These are phyloP conservation scores for Aplosporella prunicola DNA, from an alignment of 2,329 filamentous ascomycete species.

Conservation along the genomic window DNA sequence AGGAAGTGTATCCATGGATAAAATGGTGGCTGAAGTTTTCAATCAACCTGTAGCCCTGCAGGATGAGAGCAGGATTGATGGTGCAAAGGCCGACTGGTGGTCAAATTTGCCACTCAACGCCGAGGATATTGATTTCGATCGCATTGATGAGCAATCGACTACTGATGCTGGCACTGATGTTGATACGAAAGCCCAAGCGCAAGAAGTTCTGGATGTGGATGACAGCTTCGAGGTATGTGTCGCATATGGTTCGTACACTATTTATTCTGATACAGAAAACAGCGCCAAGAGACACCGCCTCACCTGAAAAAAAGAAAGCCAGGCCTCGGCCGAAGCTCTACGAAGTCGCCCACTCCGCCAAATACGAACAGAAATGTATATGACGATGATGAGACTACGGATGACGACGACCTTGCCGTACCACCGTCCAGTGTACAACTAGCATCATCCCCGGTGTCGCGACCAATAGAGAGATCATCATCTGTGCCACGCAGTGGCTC, in stretches of 20 bases:
- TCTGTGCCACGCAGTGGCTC: too few relatives aligned
- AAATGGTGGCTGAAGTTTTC: neutral
- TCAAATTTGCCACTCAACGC: neutral
- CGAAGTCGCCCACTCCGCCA: neutral
- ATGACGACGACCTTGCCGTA: conserved; percentile 33
- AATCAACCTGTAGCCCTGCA: neutral
- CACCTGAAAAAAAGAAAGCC: conserved; percentile 1
- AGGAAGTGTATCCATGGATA: too few relatives aligned
- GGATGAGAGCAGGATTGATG: neutral
- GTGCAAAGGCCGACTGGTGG: neutral
- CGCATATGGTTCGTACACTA: neutral
- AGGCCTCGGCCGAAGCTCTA: neutral
- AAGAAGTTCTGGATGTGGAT: too few relatives aligned
- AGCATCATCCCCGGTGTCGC: neutral
- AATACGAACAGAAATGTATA: neutral
- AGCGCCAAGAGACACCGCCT: conserved; percentile 9
- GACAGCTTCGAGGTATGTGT: too few relatives aligned
- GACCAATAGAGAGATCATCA: neutral
- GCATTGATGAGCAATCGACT: neutral
- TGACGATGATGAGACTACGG: conserved; percentile 24
- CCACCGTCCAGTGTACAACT: conserved; percentile 11
- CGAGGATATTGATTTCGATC: neutral
- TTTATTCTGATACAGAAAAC: neutral
- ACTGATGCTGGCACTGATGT: neutral
- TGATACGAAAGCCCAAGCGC: too few relatives aligned